Base-by-base conservation (phyloP, 2,329 filamentous ascomycete genomes). In the Verticillium alfalfae region DNA sequence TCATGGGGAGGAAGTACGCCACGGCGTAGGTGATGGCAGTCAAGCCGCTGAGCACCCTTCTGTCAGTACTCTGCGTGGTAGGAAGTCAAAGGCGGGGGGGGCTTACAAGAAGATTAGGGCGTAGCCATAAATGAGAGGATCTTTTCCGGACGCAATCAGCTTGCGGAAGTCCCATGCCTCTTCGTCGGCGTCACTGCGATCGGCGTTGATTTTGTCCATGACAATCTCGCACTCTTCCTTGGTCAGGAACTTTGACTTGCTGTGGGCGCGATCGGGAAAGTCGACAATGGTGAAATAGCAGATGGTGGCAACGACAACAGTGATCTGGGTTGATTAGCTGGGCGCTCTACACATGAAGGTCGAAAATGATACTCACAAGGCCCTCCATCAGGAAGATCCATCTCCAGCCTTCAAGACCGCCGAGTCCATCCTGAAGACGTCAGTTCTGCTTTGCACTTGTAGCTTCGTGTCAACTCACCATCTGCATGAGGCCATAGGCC, bases 111-210 rank as follows among this genome's bases (percentile, higher is more conserved):
- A 58, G 37, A 58, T 58, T 18, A 58, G 36, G 18, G 56, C 56
- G 38, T 39, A 58, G 22, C 56, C 36, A n/a, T 39, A 58, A 18
- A 58, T 41, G 18, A 58, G 18, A 18, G n/a, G 12, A 16, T 58
- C 56, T 5, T 37, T 39, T 15, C 56, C 56, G 36, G 56, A 58
- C 12, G 56, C 37, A 18, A 58, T 38, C 37, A 37, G 83, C 70
- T 91, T 92, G 1, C 76, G 75, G 78, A 87, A 86, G 63, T 86
- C 82, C 74, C 92, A 93, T 39, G 85, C 78, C 69, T 93, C 90
- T 10, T 56, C 3, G 88, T 85, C 67, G 81, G 82, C 16, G 84
- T 83, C 88, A 1, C 85, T 80, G 63, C 88, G 78, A 70, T 94
- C 90, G 3, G 78, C 75, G 59, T 84, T 84, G 18, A 94, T 78